Conservation (phyloP, 148 eudicot species). For the Rhododendron mucronatum region DNA sequence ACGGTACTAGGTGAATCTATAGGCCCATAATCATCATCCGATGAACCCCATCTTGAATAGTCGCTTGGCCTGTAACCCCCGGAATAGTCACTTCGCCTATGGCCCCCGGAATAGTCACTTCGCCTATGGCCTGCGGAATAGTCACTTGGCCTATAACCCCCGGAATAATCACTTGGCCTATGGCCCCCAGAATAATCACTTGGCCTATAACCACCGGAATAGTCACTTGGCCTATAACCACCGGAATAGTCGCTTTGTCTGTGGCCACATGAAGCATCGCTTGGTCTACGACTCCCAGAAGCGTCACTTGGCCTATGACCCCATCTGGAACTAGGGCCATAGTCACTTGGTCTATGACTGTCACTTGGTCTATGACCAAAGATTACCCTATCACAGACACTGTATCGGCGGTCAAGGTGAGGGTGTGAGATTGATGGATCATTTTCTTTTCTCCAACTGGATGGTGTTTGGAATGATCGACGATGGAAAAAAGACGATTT, state of each 20-base stretch:
- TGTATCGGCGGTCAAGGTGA: constrained; percentile 78
- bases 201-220: constrained; percentile 46
- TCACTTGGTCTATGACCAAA: constrained; percentile 84
- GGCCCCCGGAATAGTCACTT: constrained; percentile 52
- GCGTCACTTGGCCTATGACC: constrained; percentile 24
- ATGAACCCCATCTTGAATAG: constrained; percentile 81
- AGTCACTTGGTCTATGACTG: constrained; percentile 42
- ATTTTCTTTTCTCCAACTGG: constrained; percentile 49
- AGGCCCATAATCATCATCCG: constrained; percentile 76
- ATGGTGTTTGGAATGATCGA: constrained; percentile 75
- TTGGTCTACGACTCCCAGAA: constrained; percentile 28
- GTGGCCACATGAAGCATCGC: constrained; percentile 27
- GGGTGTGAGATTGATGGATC: constrained; percentile 67
- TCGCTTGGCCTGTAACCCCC: constrained; percentile 67
- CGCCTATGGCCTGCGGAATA: constrained; percentile 52
- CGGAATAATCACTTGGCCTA: constrained; percentile 31
- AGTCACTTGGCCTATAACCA: constrained; percentile 50
- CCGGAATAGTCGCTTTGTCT: constrained; percentile 46
- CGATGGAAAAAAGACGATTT: constrained; percentile 66
- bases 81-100: constrained; percentile 10
- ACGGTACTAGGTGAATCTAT: constrained; percentile 78
- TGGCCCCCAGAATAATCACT: constrained; percentile 58
- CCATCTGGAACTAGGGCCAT: constrained; percentile 28
- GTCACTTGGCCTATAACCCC: constrained; percentile 38
- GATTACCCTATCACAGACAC: constrained; percentile 84